Conservation (phyloP, 495 filamentous ascomycete species). For the Penicillium odoratum region DNA sequence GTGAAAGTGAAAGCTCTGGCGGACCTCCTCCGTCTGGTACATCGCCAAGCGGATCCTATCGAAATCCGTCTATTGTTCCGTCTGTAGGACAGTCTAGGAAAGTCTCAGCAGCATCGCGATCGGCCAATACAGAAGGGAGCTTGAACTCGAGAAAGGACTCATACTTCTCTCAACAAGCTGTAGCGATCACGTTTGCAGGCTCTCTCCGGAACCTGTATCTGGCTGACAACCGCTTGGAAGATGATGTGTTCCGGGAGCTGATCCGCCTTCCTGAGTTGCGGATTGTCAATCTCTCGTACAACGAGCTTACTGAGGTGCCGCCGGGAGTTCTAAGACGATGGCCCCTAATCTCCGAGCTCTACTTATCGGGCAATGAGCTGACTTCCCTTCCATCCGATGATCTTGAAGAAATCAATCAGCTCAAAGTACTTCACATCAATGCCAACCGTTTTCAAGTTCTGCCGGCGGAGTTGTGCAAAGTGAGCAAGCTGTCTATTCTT, state of each 20-base stretch:
- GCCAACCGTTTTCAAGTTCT: conserved; percentile 96
- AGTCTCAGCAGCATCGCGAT: conserved; percentile 74
- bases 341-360: conserved; percentile 85
- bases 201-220: conserved; percentile 82
- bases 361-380: conserved; percentile 93
- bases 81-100: conserved; percentile 73
- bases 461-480: conserved; percentile 92
- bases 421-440: conserved; percentile 94
- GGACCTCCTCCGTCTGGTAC: conserved; percentile 71
- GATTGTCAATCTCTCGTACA: conserved; percentile 92
- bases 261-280: conserved; percentile 80
- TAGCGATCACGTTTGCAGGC: conserved; percentile 79
- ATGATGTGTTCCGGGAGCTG: conserved; percentile 92
- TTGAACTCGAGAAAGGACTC: conserved; percentile 82
- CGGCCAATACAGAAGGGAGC: conserved; percentile 57
- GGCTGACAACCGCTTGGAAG: conserved; percentile 89
- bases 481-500: conserved; percentile 82
- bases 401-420: conserved; percentile 78
- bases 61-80: conserved; percentile 81
- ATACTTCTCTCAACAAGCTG: conserved; percentile 62
- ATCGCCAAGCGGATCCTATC: conserved; percentile 63
- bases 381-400: conserved; percentile 91
- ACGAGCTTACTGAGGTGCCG: conserved; percentile 89
- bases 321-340: conserved; percentile 82
- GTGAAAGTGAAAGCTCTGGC: conserved; percentile 81